phyloP scores from a whole-genome alignment of 768 basidiomycete genomes.

The Suillus cothurnatus region DNA sequence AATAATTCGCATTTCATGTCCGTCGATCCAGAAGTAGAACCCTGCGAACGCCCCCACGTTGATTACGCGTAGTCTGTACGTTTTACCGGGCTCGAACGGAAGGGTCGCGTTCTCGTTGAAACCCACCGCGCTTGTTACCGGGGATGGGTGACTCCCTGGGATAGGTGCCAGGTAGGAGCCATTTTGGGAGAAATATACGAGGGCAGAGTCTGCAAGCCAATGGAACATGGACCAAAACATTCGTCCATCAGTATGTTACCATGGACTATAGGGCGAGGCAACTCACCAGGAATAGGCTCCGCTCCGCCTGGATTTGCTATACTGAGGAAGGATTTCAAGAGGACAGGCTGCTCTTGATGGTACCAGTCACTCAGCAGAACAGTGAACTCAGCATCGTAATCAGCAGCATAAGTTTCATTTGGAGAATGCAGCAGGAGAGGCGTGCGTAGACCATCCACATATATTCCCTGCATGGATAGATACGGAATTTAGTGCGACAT shows the following conservation, averaged over 20 bases:
- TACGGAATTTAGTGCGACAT: background rate
- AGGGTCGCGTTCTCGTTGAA: slow-evolving; percentile 89
- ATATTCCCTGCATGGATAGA: slow-evolving; percentile 63
- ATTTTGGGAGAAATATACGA: slow-evolving; percentile 85
- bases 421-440: slow-evolving; percentile 78
- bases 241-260: background rate
- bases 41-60: slow-evolving; percentile 77
- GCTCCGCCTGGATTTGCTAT: slow-evolving; percentile 79
- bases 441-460: slow-evolving; percentile 90
- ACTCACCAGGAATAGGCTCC: slow-evolving; percentile 83
- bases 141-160: slow-evolving; percentile 43
- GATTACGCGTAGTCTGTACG: slow-evolving; percentile 85
- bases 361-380: slow-evolving; percentile 93
- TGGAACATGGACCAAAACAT: background rate
- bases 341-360: slow-evolving; percentile 66
- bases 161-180: slow-evolving; percentile 67
- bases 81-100: slow-evolving; percentile 81
- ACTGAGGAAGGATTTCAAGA: slow-evolving; percentile 69
- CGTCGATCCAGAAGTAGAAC: slow-evolving; percentile 90
- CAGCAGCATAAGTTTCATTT: slow-evolving; percentile 51
- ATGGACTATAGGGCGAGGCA: background rate
- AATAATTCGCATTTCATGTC: slow-evolving; percentile 82
- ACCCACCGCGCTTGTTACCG: slow-evolving; percentile 63
- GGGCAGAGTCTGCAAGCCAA: slow-evolving; percentile 57
- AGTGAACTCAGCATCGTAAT: slow-evolving; percentile 90